These are phyloP conservation scores for Candida mattraensis DNA, from an alignment of 805 yeast genomes.

Conservation along the genomic window DNA sequence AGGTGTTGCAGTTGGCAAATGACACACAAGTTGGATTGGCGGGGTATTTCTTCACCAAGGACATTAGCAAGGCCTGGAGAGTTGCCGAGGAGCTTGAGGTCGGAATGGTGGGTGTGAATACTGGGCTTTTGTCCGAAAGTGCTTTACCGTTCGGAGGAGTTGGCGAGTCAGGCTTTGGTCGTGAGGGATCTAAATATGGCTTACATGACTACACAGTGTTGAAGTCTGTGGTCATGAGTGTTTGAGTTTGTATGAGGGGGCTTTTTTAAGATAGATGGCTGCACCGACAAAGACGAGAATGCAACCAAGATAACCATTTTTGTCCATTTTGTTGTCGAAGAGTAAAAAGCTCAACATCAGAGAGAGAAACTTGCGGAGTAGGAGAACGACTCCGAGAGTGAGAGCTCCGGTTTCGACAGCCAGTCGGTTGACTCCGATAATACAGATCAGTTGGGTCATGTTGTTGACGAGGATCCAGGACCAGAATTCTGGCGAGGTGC, in stretches of 20 bases:
- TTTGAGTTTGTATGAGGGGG: too few species aligned
- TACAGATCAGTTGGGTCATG: conserved; percentile 59
- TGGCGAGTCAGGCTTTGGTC: conserved; percentile 72
- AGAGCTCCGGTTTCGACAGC: conserved; percentile 60
- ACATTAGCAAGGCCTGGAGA: conserved; percentile 48
- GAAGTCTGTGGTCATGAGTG: conserved; percentile 57
- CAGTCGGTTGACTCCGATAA: conserved; percentile 64
- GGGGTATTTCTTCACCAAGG: conserved; percentile 63
- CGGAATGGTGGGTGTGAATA: conserved; percentile 80
- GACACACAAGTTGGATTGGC: conserved; percentile 68
- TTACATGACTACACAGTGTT: conserved; percentile 65
- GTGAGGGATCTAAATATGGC: conserved; percentile 75
- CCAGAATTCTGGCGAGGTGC: conserved; percentile 7
- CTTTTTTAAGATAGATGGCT: conserved; percentile 45
- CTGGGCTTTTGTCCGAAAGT: conserved; percentile 66
- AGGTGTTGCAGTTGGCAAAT: conserved; percentile 59
- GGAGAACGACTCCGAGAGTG: conserved; percentile 59
- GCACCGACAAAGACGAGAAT: conserved; percentile 57
- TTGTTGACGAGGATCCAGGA: conserved; percentile 42
- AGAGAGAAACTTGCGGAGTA: conserved; percentile 62
- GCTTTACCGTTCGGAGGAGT: conserved; percentile 72
- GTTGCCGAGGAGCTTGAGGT: conserved; percentile 63
- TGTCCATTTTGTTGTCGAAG: conserved; percentile 46
- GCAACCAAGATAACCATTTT: conserved; percentile 47
- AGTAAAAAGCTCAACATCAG: conserved; percentile 53